Percentiles rank a stretch among this genome's conserved stretches.
Evolutionary conservation across 2,329 filamentous ascomycete genomes (phyloP).

Genomic region (Malbranchea zuffiana): DNA sequence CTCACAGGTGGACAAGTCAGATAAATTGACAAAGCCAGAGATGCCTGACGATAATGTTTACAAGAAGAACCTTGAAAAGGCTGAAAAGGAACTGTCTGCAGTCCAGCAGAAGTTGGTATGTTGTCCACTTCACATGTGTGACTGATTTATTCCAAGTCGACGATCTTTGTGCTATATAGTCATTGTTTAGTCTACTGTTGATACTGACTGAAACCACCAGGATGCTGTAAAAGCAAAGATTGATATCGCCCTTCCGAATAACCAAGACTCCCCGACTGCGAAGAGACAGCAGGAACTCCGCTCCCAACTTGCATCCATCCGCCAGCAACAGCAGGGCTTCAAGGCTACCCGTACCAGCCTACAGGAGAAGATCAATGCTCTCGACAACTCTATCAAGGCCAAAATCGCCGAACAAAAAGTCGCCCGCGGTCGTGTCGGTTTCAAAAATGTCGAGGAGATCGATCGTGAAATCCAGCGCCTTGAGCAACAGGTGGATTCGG

Average conservation of each 20-base stretch:
- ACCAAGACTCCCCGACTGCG: conserved; percentile 66
- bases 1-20: conserved; percentile 8
- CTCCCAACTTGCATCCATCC: conserved; percentile 70
- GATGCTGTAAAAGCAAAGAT: conserved; percentile 81
- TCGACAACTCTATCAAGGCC: conserved; percentile 79
- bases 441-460: conserved; percentile 79
- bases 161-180: conserved; percentile 7
- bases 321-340: conserved; percentile 73
- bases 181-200: not conserved
- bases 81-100: conserved; percentile 75
- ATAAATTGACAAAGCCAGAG: conserved; percentile 54
- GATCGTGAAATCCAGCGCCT: conserved; percentile 71
- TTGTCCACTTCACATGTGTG: conserved; percentile 10
- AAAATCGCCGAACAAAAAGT: conserved; percentile 79
- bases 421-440: conserved; percentile 66
- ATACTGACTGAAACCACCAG: too few species aligned
- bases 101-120: conserved; percentile 60
- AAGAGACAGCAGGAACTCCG: conserved; percentile 82
- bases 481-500: conserved; percentile 75
- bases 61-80: conserved; percentile 65
- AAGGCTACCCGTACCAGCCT: conserved; percentile 70
- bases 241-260: conserved; percentile 68
- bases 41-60: conserved; percentile 80
- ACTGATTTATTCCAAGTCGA: conserved; percentile 2
- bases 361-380: conserved; percentile 81